Conservation (phyloP, 768 basidiomycete genomes). For the Podaxis mareebaensis region DNA sequence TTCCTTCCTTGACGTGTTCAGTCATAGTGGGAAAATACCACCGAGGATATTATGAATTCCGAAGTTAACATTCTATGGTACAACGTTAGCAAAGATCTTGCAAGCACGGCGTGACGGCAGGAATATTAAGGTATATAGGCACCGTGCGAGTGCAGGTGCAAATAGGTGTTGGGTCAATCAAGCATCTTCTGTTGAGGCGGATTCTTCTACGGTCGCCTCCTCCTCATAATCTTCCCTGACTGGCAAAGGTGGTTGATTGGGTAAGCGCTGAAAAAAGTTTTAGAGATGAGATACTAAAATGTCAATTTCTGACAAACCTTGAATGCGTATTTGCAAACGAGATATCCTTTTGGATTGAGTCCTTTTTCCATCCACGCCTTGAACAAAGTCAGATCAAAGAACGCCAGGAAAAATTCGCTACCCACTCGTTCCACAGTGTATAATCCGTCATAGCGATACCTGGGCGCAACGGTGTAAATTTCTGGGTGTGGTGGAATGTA, state of each 20-base stretch:
- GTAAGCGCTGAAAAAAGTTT: slow-evolving; percentile 44
- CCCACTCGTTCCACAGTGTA: slow-evolving; percentile 75
- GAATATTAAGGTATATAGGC: background rate
- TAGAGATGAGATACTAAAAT: background rate
- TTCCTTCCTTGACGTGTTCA: background rate
- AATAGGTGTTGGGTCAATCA: background rate
- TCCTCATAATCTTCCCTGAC: slow-evolving; percentile 27
- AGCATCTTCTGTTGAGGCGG: background rate
- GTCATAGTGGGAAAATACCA: background rate
- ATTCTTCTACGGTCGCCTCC: background rate
- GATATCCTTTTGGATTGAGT: slow-evolving; percentile 62
- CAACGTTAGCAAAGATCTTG: background rate
- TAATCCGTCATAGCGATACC: slow-evolving; percentile 90
- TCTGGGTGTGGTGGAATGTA: too few species aligned
- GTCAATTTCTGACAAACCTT: slow-evolving; percentile 46
- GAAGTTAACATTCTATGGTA: background rate
- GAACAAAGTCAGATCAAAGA: background rate
- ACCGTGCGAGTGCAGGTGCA: background rate
- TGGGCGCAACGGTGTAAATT: slow-evolving; percentile 24
- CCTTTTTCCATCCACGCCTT: slow-evolving; percentile 80
- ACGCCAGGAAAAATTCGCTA: background rate
- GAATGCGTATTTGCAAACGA: slow-evolving; percentile 87
- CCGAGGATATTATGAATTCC: background rate
- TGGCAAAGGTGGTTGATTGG: slow-evolving; percentile 54
- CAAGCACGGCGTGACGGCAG: background rate